These are phyloP conservation scores for Mycena venus DNA, from an alignment of 768 basidiomycete species.

Conservation along the genomic window DNA sequence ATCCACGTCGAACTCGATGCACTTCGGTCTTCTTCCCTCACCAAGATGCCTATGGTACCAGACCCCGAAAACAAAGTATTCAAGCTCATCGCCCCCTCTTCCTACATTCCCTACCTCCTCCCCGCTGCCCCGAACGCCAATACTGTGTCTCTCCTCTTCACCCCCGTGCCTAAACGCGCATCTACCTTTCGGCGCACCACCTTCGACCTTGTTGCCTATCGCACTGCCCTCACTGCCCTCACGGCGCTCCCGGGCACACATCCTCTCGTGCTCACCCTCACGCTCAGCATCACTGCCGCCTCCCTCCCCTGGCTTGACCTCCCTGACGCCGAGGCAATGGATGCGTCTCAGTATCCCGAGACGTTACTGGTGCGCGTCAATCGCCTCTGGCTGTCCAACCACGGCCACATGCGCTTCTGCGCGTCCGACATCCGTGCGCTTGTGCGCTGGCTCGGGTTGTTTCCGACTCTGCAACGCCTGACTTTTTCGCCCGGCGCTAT, in stretches of 20 bases:
- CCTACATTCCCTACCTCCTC: conserved; percentile 30
- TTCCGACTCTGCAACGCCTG: conserved; percentile 9
- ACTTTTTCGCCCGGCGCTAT: background rate
- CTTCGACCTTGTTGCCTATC: conserved; percentile 21
- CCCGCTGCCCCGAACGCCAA: conserved; percentile 22
- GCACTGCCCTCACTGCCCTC: conserved; percentile 7
- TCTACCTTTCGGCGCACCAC: background rate
- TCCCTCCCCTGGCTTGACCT: conserved; percentile 12
- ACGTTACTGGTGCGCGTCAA: background rate
- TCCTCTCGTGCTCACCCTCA: conserved; percentile 15
- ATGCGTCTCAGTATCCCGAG: background rate
- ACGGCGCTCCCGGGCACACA: conserved; percentile 3
- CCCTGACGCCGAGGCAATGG: background rate
- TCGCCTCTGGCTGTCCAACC: background rate
- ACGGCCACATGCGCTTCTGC: background rate
- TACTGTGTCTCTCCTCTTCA: background rate
- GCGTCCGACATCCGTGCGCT: conserved; percentile 1
- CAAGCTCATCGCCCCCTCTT: background rate
- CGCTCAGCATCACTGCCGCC: background rate
- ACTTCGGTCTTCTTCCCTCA: background rate
- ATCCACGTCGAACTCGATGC: background rate
- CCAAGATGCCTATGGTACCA: background rate
- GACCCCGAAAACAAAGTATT: background rate
- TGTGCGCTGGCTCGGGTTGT: conserved; percentile 20
- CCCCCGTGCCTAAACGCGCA: background rate